Conservation (phyloP, 2,329 filamentous ascomycete genomes). For the Elsinoe perseae region DNA sequence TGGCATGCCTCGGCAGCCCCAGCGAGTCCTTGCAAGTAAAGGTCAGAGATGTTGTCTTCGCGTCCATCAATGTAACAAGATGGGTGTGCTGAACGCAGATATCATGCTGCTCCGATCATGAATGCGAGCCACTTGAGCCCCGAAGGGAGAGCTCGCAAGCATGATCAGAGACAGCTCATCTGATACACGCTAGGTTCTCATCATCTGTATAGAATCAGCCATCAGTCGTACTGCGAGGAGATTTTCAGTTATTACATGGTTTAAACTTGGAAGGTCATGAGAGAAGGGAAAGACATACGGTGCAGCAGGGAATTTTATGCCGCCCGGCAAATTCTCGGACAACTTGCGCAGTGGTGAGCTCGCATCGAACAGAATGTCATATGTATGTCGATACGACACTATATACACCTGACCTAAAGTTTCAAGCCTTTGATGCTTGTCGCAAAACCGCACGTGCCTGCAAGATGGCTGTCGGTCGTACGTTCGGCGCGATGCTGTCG, state of each 20-base stretch:
- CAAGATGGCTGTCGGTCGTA: slow-evolving; percentile 2
- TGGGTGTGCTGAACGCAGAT: slow-evolving; percentile 98
- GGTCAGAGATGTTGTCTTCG: slow-evolving; percentile 97
- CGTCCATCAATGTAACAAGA: slow-evolving; percentile 98
- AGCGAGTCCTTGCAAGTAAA: slow-evolving; percentile 46
- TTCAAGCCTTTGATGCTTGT: not conserved
- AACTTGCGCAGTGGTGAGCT: not conserved
- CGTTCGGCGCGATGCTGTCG: not conserved
- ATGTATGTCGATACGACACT: not conserved
- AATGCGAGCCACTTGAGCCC: slow-evolving; percentile 82
- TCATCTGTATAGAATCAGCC: slow-evolving; percentile 61
- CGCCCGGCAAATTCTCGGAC: slow-evolving; percentile 4
- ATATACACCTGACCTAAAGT: not conserved
- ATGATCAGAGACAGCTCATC: slow-evolving; percentile 70
- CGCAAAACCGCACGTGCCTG: not conserved
- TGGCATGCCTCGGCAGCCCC: too few species aligned
- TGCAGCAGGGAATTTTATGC: slow-evolving; percentile 6
- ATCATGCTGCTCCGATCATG: slow-evolving; percentile 68
- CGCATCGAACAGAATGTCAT: not conserved
- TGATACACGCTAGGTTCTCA: slow-evolving; percentile 97
- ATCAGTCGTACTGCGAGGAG: too few species aligned
- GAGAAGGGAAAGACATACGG: slow-evolving; percentile 34
- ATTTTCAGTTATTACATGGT: slow-evolving; percentile 66
- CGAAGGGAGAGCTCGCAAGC: slow-evolving; percentile 73
- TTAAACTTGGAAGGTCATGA: slow-evolving; percentile 99